Percentiles rank a stretch among this genome's conserved stretches.
phyloP scores from a whole-genome alignment of 1,284 basidiomycete species.

The Sanghuangporus baumii region DNA sequence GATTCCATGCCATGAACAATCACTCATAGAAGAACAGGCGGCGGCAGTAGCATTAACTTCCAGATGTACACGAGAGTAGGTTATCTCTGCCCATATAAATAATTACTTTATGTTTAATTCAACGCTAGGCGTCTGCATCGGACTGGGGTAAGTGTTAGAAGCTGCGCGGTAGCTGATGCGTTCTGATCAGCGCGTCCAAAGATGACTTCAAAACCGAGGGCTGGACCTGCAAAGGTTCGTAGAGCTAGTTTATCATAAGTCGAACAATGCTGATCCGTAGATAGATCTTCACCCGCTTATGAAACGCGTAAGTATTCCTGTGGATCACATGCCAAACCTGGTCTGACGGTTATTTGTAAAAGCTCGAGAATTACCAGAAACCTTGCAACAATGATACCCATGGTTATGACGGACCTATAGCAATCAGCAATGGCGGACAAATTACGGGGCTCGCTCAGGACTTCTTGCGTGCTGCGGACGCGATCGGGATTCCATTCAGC shows the following conservation, averaged over 20 bases:
- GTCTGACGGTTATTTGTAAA: neutral
- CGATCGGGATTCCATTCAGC: conserved; percentile 59
- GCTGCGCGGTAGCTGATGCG: neutral
- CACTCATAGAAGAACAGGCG: conserved; percentile 30
- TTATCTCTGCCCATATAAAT: neutral
- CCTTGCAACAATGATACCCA: conserved; percentile 52
- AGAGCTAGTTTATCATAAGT: conserved; percentile 12
- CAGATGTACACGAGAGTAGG: conserved; percentile 63
- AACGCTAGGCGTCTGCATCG: conserved; percentile 51
- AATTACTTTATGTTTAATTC: conserved; percentile 7
- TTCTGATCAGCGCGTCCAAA: conserved; percentile 22
- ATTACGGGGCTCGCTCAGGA: conserved; percentile 60
- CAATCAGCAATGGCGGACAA: conserved; percentile 62
- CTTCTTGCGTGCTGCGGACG: conserved; percentile 59
- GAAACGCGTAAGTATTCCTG: conserved; percentile 44
- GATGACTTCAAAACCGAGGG: conserved; percentile 71
- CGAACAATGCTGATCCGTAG: neutral
- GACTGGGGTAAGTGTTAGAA: conserved; percentile 48
- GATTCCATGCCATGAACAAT: too few species aligned
- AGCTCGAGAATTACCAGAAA: conserved; percentile 74
- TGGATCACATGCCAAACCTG: neutral
- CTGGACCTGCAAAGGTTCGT: conserved; percentile 54
- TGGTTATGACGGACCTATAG: conserved; percentile 66
- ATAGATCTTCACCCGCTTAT: conserved; percentile 63
- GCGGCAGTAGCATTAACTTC: conserved; percentile 55